Evolutionary conservation across 192 early-diverging fungal genomes (phyloP), one percentile per base, ranked within the genome.

Genomic region (Umbelopsis sp.): DNA sequence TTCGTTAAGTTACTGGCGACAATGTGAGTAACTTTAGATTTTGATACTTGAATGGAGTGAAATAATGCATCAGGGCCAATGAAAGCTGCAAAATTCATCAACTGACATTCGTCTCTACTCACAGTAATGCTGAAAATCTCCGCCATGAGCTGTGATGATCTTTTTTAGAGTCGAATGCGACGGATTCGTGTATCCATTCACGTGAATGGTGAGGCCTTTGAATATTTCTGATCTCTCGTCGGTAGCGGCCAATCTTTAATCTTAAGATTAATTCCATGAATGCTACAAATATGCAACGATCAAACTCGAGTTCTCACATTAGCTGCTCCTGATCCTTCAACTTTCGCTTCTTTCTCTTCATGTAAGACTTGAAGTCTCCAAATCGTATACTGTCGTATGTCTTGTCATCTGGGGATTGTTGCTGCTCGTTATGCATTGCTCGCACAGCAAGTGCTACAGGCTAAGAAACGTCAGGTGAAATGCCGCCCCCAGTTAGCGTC

Each of bases 151-250:
- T 2, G 89, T 67, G 25, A 91, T 80, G 43, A 88, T 74, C 10
- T 71, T 75, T 43, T 85, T 81, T 51, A 86, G 54, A 62, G 83
- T 84, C 34, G 71, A 75, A n/a, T 82, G 75, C 53, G 81, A 78
- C 21, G 89, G 88, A 44, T 85, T 73, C 1, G 91, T 91, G 53
- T 90, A 92, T n/a, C 91, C 91, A 56, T 91, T 91, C 38, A 91
- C 85, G 67, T 90, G 82, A 26, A 92, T 79, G 11, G 77, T 74
- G 3, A 80, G 45, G 4, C 82, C 80, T 54, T 79, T 73, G 65
- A 85, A 87, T 3, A 84, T 77, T 29, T 70, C 73, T 8, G 73
- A 32, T 0, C 44, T 47, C 22, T 82, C 74, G 11, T 68, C 44
- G n/a, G 65, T 52, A 32, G 67, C 77, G 34, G 71, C 53, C 8